Percentiles rank a stretch among this genome's conserved stretches.
phyloP scores from a whole-genome alignment of 2,329 filamentous ascomycete species.

The Diaporthe citrichinensis region DNA sequence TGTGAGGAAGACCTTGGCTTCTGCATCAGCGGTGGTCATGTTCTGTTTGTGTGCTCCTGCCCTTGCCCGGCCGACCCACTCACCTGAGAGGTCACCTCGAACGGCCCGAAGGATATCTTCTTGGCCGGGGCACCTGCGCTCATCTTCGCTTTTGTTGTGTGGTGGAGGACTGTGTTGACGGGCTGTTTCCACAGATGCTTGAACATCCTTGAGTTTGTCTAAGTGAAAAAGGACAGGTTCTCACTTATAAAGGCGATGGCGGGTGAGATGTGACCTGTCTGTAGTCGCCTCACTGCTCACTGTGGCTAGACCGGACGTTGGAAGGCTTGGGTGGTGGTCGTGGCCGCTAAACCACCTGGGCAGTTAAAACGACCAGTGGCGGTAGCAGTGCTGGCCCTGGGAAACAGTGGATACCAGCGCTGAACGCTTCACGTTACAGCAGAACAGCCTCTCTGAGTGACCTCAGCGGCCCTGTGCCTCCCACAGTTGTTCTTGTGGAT shows the following conservation, averaged over 20 bases:
- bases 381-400: neutral
- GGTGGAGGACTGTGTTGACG: neutral
- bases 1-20: conserved; percentile 83
- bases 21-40: conserved; percentile 4
- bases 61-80: conserved; percentile 40
- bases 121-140: conserved; percentile 29
- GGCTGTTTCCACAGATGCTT: neutral
- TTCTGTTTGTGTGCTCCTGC: neutral
- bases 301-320: neutral
- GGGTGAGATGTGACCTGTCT: neutral
- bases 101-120: conserved; percentile 78
- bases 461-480: neutral
- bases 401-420: neutral
- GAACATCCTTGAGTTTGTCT: neutral
- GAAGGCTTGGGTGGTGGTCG: neutral
- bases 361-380: neutral
- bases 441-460: neutral
- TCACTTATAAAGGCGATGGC: neutral
- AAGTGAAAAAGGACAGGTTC: neutral
- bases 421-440: neutral
- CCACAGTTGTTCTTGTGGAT: neutral
- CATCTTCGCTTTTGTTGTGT: conserved; percentile 39
- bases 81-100: conserved; percentile 82
- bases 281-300: neutral
- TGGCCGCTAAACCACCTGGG: conserved; percentile 1